These are phyloP conservation scores for Sisymbrium altissimum DNA, from an alignment of 345 rosid species.

Conservation along the genomic window DNA sequence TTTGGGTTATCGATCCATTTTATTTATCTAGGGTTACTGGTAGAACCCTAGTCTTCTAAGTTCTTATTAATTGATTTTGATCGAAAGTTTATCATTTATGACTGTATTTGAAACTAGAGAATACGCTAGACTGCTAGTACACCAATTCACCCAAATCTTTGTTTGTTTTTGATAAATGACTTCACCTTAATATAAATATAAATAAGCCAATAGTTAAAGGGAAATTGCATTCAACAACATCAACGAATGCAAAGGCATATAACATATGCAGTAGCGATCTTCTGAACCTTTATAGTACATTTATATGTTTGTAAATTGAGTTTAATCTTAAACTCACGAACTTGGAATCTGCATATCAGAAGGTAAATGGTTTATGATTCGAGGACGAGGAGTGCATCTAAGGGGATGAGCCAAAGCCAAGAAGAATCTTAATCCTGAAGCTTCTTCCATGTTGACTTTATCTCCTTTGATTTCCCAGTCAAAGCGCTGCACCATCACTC, in stretches of 20 bases:
- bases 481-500: slow-evolving; percentile 10
- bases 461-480: background rate
- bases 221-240: too few relatives aligned
- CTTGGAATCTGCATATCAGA: background rate
- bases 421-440: background rate
- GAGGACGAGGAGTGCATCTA: background rate
- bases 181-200: too few relatives aligned
- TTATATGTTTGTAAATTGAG: background rate
- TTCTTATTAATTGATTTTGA: too few relatives aligned
- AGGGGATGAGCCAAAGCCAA: background rate
- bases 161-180: too few relatives aligned
- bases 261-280: background rate
- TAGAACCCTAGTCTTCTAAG: too few relatives aligned
- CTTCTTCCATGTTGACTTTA: background rate
- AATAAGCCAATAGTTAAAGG: too few relatives aligned
- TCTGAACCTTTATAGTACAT: background rate
- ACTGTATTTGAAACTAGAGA: too few relatives aligned
- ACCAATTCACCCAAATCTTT: too few relatives aligned
- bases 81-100: too few relatives aligned
- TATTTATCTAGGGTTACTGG: too few relatives aligned
- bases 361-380: background rate
- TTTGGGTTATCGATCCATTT: too few relatives aligned
- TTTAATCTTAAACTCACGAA: background rate
- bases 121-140: too few relatives aligned
- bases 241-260: background rate